Evolutionary conservation across 2,329 filamentous ascomycete species (phyloP).

Genomic region (Lasiodiplodia sp.): DNA sequence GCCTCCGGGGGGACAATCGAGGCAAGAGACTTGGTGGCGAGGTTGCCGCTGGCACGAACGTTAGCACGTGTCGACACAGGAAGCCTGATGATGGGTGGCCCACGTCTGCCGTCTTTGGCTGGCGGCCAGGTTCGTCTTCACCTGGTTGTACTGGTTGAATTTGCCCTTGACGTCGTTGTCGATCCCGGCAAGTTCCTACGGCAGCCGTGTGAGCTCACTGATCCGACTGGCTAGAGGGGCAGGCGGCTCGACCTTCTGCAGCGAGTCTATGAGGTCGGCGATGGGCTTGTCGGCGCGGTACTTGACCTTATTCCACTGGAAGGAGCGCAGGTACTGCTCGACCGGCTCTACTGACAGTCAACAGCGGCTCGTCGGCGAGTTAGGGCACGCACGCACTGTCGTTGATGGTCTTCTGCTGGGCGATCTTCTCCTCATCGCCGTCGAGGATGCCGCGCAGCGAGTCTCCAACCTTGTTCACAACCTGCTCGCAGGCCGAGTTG

Average conservation of each 20-base stretch:
- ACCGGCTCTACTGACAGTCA: constrained; percentile 74
- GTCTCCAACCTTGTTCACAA: constrained; percentile 88
- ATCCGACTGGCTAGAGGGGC: background rate
- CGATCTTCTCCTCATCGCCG: constrained; percentile 81
- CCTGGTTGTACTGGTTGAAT: constrained; percentile 90
- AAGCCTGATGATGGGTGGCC: constrained; percentile 38
- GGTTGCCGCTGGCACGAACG: constrained; percentile 72
- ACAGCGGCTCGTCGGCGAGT: background rate
- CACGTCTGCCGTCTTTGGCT: constrained; percentile 89
- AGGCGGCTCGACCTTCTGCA: constrained; percentile 74
- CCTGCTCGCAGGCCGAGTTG: constrained; percentile 76
- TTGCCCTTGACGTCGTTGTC: constrained; percentile 97
- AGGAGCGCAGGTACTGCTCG: constrained; percentile 87
- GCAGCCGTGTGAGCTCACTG: background rate
- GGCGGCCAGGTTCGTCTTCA: constrained; percentile 82
- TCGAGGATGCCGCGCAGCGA: constrained; percentile 83
- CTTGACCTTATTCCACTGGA: constrained; percentile 97
- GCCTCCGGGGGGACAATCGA: constrained; percentile 78
- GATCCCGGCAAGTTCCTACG: constrained; percentile 85
- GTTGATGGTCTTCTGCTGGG: constrained; percentile 90
- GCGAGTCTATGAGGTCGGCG: constrained; percentile 81
- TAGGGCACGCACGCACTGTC: constrained; percentile 72
- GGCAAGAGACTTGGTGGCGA: constrained; percentile 92
- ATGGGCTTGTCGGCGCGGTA: constrained; percentile 93
- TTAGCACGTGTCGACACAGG: background rate